These are phyloP conservation scores for Aspergillus phoenicis DNA, from an alignment of 2,329 filamentous ascomycete genomes.

Conservation along the genomic window DNA sequence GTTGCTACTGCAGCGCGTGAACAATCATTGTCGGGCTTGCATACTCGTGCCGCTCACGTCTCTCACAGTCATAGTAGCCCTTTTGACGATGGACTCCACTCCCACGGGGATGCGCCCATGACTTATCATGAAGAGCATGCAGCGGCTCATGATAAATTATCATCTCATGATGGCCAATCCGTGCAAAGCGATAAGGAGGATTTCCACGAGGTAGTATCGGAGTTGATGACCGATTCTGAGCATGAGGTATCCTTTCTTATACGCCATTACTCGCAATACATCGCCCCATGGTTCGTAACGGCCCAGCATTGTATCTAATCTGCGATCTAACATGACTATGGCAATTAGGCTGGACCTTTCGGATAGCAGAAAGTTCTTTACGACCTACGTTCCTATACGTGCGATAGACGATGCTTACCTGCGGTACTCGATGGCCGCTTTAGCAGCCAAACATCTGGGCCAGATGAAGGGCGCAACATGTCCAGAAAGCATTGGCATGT, in stretches of 20 bases:
- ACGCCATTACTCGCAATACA: conserved; percentile 39
- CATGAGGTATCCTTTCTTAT: conserved; percentile 43
- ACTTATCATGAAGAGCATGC: not conserved
- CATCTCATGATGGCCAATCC: conserved; percentile 21
- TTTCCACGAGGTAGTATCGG: conserved; percentile 40
- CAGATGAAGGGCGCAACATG: conserved; percentile 34
- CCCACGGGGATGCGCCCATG: not conserved
- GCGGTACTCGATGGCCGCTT: conserved; percentile 41
- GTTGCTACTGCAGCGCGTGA: not conserved
- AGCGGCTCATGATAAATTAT: conserved; percentile 5
- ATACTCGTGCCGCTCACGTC: conserved; percentile 2
- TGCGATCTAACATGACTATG: conserved; percentile 16
- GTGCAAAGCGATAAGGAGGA: conserved; percentile 32
- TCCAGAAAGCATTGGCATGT: conserved; percentile 25
- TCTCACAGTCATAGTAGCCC: conserved; percentile 6
- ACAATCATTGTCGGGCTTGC: conserved; percentile 8
- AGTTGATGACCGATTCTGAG: conserved; percentile 41
- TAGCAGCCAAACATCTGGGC: conserved; percentile 45
- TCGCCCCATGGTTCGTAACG: conserved; percentile 39
- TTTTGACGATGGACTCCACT: not conserved
- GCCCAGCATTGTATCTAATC: not conserved
- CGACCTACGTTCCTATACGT: conserved; percentile 40
- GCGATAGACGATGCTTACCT: conserved; percentile 38
- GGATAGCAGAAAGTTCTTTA: conserved; percentile 43
- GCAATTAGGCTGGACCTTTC: conserved; percentile 41